Percentiles rank a stretch among this genome's conserved stretches.
These are phyloP conservation scores for Angomonas deanei DNA, from an alignment of 208 protist genomes.

Conservation along the genomic window DNA sequence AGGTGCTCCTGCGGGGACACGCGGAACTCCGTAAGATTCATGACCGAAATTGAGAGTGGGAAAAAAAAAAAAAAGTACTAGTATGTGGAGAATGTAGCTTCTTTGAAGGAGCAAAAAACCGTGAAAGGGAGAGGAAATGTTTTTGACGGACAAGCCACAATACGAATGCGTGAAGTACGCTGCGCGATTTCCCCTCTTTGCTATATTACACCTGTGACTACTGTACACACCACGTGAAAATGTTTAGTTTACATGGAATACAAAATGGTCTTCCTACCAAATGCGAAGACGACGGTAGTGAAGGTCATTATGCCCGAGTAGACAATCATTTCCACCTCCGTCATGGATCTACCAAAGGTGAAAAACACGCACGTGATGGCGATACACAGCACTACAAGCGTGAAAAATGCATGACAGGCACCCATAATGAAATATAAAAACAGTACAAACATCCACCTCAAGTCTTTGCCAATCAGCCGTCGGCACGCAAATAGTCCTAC, in stretches of 20 bases:
- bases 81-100: background rate
- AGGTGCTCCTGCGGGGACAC: conserved; percentile 31
- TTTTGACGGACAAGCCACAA: too few relatives aligned
- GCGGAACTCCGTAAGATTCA: background rate
- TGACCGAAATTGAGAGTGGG: conserved; percentile 1
- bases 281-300: background rate
- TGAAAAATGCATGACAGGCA: background rate
- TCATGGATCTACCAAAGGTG: background rate
- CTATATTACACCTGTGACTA: too few relatives aligned
- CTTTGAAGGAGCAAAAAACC: conserved; percentile 7
- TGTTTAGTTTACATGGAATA: background rate
- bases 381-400: background rate
- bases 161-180: too few relatives aligned
- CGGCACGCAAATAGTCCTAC: background rate
- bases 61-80: conserved; percentile 8
- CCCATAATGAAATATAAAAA: background rate
- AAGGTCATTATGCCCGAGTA: background rate
- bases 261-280: background rate
- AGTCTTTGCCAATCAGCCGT: background rate
- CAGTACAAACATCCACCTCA: background rate
- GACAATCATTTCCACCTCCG: background rate
- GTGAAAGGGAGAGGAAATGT: too few relatives aligned
- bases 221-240: too few relatives aligned
- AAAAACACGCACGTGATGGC: background rate
- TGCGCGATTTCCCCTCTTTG: too few relatives aligned